Evolutionary conservation across 495 filamentous ascomycete genomes (phyloP).

Genomic region (Penicillium bovifimosum): DNA sequence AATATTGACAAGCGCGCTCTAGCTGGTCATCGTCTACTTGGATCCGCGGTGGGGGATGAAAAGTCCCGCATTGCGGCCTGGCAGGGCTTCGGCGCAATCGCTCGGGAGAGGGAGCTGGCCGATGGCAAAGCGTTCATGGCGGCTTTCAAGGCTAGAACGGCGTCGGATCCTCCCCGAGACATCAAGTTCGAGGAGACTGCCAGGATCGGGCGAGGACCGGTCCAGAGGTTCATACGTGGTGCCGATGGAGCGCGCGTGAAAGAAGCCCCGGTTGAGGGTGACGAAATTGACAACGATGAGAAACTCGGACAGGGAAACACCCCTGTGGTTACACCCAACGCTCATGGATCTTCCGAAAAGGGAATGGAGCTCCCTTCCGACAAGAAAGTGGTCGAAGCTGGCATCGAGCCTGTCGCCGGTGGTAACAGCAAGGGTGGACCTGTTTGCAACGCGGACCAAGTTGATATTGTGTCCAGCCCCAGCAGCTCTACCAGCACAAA

Average conservation of each 20-base stretch:
- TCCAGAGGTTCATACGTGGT: not conserved
- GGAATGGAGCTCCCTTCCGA: no score
- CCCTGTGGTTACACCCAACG: not conserved
- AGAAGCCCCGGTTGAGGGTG: not conserved
- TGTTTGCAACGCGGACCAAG: not conserved
- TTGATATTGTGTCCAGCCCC: not conserved
- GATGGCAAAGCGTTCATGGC: not conserved
- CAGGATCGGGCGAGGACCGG: not conserved
- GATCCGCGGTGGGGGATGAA: not conserved
- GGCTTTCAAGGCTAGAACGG: not conserved
- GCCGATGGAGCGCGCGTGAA: not conserved
- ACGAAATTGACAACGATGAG: not conserved
- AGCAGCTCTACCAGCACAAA: not conserved
- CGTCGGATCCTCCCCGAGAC: not conserved
- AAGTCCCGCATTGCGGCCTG: slow-evolving; percentile 18
- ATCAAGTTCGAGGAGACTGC: not conserved
- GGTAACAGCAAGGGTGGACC: not conserved
- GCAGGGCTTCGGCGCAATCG: slow-evolving; percentile 26
- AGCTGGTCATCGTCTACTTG: not conserved
- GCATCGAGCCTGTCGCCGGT: not conserved
- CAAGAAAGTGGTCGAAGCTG: not conserved
- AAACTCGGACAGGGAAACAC: not conserved
- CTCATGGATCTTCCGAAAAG: not conserved
- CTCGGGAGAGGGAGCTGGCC: not conserved
- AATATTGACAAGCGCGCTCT: not conserved